phyloP scores from a whole-genome alignment of 2,329 filamentous ascomycete species.

The Neodidymelliopsis sp. region DNA sequence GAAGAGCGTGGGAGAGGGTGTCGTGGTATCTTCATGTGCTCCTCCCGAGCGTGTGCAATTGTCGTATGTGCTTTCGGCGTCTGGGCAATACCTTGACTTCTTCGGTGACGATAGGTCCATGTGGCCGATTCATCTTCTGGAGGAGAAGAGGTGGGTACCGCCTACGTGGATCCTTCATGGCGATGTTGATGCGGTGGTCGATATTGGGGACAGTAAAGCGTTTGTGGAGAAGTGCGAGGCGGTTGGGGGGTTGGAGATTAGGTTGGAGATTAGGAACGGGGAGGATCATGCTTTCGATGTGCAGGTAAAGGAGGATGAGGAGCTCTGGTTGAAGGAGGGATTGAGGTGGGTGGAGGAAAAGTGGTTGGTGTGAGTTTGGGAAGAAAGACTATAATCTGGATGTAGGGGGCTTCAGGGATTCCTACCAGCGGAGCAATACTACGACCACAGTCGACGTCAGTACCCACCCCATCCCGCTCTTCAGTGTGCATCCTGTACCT shows the following conservation, averaged over 20 bases:
- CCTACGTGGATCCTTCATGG: constrained; percentile 46
- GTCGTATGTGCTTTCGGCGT: constrained; percentile 25
- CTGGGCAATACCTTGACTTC: constrained; percentile 35
- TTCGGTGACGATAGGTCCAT: constrained; percentile 35
- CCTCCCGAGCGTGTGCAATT: constrained; percentile 31
- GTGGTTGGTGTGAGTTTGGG: constrained; percentile 24
- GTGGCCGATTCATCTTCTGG: constrained; percentile 37
- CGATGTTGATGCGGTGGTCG: constrained; percentile 37
- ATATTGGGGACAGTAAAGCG: constrained; percentile 30
- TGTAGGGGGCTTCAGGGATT: too few relatives aligned
- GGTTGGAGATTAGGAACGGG: constrained; percentile 24
- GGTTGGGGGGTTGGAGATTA: constrained; percentile 28
- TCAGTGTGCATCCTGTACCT: not conserved
- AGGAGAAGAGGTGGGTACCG: constrained; percentile 32
- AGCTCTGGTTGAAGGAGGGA: constrained; percentile 40
- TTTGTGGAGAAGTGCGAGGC: constrained; percentile 37
- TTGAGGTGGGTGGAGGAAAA: constrained; percentile 36
- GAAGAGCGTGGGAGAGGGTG: constrained; percentile 22
- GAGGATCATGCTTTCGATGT: constrained; percentile 46
- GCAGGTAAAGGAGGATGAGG: constrained; percentile 32
- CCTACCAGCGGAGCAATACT: not conserved
- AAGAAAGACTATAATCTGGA: not conserved
- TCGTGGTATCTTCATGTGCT: constrained; percentile 25
- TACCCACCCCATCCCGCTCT: not conserved
- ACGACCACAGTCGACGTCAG: not conserved